phyloP scores from a whole-genome alignment of 2,329 filamentous ascomycete species.

The Myriosclerotinia curreyana region DNA sequence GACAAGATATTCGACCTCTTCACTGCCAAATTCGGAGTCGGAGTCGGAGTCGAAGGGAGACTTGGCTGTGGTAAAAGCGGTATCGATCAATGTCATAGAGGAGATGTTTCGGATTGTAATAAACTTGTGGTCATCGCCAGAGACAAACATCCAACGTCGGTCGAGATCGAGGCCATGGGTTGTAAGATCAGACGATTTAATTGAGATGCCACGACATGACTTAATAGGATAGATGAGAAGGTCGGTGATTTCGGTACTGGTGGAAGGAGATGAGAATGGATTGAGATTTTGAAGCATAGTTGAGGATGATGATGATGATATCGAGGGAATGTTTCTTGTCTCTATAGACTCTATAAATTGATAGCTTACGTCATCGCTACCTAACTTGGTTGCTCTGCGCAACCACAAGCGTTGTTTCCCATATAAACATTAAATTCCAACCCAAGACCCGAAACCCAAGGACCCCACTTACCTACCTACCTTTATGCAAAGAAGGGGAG shows the following conservation, averaged over 20 bases:
- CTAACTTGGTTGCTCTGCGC: slow-evolving; percentile 12
- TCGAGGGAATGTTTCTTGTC: too few relatives aligned
- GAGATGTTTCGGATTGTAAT: slow-evolving; percentile 60
- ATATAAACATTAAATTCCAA: slow-evolving; percentile 12
- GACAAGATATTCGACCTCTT: slow-evolving; percentile 46
- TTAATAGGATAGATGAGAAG: slow-evolving; percentile 63
- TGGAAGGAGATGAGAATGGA: slow-evolving; percentile 24
- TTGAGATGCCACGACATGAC: slow-evolving; percentile 60
- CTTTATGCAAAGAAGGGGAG: slow-evolving; percentile 12
- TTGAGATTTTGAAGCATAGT: slow-evolving; percentile 21
- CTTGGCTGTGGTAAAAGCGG: slow-evolving; percentile 9
- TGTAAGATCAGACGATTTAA: slow-evolving; percentile 50
- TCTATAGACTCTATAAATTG: too few relatives aligned
- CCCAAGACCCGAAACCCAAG: background rate
- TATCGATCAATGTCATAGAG: slow-evolving; percentile 57
- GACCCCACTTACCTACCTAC: slow-evolving; percentile 1
- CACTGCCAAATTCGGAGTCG: too few relatives aligned
- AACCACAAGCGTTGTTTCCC: background rate
- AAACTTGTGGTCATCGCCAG: slow-evolving; percentile 49
- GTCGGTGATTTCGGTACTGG: slow-evolving; percentile 27
- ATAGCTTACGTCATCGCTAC: slow-evolving; percentile 13
- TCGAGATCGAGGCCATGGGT: slow-evolving; percentile 59
- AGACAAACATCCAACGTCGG: slow-evolving; percentile 64
- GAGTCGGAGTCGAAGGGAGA: slow-evolving; percentile 5
- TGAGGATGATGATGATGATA: too few relatives aligned